Evolutionary conservation across 257 asterid species (phyloP), one percentile per base, ranked within the genome.

Genomic region (Solanum ahanhuiri): DNA sequence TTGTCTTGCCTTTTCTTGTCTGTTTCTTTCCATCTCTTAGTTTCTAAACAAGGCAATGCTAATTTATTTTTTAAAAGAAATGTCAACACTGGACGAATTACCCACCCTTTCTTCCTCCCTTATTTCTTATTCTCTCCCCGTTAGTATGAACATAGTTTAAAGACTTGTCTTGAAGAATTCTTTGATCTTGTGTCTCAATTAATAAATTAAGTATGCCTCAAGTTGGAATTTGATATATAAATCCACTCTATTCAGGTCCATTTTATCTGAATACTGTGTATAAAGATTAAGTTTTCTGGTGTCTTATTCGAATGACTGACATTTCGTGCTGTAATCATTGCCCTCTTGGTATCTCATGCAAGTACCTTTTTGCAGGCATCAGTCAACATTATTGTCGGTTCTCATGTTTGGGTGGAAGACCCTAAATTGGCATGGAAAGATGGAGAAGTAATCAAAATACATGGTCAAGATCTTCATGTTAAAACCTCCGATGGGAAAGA

Each of bases 401-500:
- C 99, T 87, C 98, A 95, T 90, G 99, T 95, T 82, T 97, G 98
- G 99, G 93, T 92, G 86, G 99, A 97, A 93, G 99, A 97, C 90
- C 93, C 96, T 28, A 88, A 71, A 88, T 91, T 95, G 93, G 99
- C 99, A 86, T 97, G 99, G 99, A 85, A 92, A 76, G 97, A 97
- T 91, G 99, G 99, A 87, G 96, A 94, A 93, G 98, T 97, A 28
- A 89, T 88, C 87, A 91, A 90, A 86, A 93, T 97, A 89, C 90
- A 89, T 57, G 98, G 98, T 90, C 96, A 92, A 91, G 92, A 95
- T 93, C 95, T 96, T 92, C 98, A 95, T 84, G 95, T 97, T 88
- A 91, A 90, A 85, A 92, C 95, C 64, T 90, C 97, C 64, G 92
- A 92, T 87, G 98, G 97, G 83, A 95, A 93, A 91, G 92, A 90